These are phyloP conservation scores for Kurtzmaniella quercitrusa DNA, from an alignment of 1,139 yeast species.

Conservation along the genomic window DNA sequence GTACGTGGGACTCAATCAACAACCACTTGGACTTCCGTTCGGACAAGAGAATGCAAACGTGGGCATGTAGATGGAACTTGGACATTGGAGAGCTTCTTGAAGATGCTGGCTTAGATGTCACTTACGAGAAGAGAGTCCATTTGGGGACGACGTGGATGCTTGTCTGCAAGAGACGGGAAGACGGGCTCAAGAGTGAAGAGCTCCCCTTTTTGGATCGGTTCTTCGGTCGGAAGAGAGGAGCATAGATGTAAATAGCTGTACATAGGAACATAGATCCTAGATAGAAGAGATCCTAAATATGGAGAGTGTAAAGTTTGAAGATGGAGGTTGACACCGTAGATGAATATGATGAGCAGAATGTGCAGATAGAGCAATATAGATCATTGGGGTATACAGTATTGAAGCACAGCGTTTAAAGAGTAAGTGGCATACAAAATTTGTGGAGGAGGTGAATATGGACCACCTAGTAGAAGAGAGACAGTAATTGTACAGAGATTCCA, in stretches of 20 bases:
- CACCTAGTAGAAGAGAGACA: too few relatives aligned
- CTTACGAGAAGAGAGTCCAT: constrained; percentile 75
- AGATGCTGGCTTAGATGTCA: constrained; percentile 78
- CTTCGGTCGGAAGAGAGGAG: constrained; percentile 23
- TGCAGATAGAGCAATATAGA: too few relatives aligned
- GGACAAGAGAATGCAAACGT: constrained; percentile 74
- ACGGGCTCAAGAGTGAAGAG: constrained; percentile 41
- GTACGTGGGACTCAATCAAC: constrained; percentile 74
- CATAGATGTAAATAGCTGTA: not conserved
- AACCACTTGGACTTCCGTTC: constrained; percentile 79
- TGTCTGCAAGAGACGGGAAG: constrained; percentile 70
- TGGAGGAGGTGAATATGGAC: too few relatives aligned
- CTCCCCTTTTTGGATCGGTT: constrained; percentile 42
- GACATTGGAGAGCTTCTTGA: constrained; percentile 86
- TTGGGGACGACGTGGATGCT: constrained; percentile 93
- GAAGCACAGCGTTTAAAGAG: too few relatives aligned
- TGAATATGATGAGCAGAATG: too few relatives aligned
- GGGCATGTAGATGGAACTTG: constrained; percentile 98
- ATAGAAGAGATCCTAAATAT: not conserved
- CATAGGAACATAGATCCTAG: not conserved
- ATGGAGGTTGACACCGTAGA: too few relatives aligned
- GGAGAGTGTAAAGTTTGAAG: not conserved
- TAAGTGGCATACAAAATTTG: too few relatives aligned
- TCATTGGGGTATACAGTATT: too few relatives aligned
- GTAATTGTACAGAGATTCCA: too few relatives aligned